Conservation (phyloP, 2,329 filamentous ascomycete species). For the Penicillium concentricum region DNA sequence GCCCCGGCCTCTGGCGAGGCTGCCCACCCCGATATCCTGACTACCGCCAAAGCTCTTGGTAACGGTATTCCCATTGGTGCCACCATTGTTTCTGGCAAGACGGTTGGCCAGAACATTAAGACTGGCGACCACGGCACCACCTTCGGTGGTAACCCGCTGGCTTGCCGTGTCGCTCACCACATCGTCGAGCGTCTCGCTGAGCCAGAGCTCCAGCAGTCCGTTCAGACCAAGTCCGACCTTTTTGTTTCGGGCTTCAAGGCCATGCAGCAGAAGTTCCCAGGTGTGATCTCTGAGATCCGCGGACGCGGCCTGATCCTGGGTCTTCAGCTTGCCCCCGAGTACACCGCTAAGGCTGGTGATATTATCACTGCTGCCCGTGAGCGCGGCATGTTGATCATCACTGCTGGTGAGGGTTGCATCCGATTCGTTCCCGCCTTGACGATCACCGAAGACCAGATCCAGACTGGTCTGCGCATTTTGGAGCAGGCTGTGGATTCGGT, state of each 20-base stretch:
- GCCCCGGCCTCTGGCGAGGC: conserved; percentile 49
- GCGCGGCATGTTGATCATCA: conserved; percentile 84
- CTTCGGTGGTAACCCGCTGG: conserved; percentile 89
- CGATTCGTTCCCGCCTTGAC: conserved; percentile 86
- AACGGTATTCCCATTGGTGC: conserved; percentile 96
- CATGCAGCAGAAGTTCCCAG: conserved; percentile 63
- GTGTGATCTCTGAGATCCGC: conserved; percentile 72
- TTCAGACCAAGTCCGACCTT: conserved; percentile 64
- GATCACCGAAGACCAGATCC: conserved; percentile 77
- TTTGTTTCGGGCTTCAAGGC: conserved; percentile 59
- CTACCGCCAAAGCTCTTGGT: conserved; percentile 91
- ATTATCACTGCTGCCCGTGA: conserved; percentile 85
- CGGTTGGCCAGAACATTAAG: conserved; percentile 67
- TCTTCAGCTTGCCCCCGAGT: conserved; percentile 73
- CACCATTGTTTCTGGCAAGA: conserved; percentile 62
- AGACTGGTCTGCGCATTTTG: conserved; percentile 72
- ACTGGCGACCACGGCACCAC: conserved; percentile 89
- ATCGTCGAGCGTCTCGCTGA: conserved; percentile 76
- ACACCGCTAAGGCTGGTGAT: conserved; percentile 49
- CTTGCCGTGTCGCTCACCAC: conserved; percentile 79
- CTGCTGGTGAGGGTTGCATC: conserved; percentile 86
- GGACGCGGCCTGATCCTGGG: conserved; percentile 85
- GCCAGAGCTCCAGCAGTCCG: conserved; percentile 65
- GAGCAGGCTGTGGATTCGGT: conserved; percentile 64
- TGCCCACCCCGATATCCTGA: conserved; percentile 90